Base-by-base conservation (phyloP, 352 stramenopile genomes). In the Phytophthora colocasiae region DNA sequence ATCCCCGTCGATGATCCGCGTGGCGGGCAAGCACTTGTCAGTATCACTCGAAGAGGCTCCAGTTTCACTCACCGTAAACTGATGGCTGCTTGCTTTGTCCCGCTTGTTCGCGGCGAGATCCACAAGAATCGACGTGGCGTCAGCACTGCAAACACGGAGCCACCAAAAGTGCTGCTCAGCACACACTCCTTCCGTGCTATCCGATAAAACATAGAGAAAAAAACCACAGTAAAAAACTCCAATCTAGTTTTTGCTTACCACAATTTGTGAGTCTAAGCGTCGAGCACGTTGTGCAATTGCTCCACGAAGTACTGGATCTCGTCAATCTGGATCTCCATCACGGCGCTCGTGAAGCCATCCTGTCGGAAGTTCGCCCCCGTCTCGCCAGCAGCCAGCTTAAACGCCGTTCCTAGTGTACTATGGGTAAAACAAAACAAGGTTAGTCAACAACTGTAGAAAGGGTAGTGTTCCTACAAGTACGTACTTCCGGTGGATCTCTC, bases 261-360 rank as follows among this genome's bases (percentile, higher is more conserved):
- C 14, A 22, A 19, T 24, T n/a, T 38, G 32, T 34, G 9, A 36
- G n/a, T 15, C 56, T 89, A 95, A 8, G 87, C 87, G 63, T 97
- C 89, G 11, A 97, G 71, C 19, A 94, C 81, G 64, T 95, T 98
- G 82, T 98, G 93, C 7, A 99, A 75, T 59, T 98, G 93, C 75
- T 99, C 96, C 65, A 98, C 87, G 74, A 99, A 99, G 69, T 93
- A 94, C 66, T 98, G 92, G 54, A 98, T 97, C 75, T 98, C 90
- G 47, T 96, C 86, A 49, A 89, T 96, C 57, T 92, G 84, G 47
- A 99, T 97, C 81, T 99, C 95, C 59, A 99, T 96, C 4, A 98
- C 95, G 38, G 97, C 95, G 51, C 89, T 97, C 58, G 98, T 95
- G 71, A 99, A 99, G 55, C 95, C 95, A 69, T 99, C 95, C 71